Conservation (phyloP, 73 alveolate genomes). For the Diophrys appendiculata region DNA sequence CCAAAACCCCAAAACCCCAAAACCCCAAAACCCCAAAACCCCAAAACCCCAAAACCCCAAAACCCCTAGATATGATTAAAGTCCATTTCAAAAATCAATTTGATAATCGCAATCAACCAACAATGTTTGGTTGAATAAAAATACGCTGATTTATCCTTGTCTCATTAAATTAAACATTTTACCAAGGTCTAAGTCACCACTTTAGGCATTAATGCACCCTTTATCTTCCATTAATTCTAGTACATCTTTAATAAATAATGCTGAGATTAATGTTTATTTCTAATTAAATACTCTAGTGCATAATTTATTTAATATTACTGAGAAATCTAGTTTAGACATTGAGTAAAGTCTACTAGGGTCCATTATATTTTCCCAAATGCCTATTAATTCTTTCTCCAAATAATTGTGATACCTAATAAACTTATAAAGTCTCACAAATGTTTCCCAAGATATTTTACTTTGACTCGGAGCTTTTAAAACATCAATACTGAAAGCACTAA, state of each 20-base stretch:
- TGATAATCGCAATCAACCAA: neutral
- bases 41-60: too few relatives aligned
- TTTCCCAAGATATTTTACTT: neutral
- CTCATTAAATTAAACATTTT: neutral
- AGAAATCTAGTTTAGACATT: neutral
- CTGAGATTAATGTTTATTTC: neutral
- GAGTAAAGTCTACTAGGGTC: neutral
- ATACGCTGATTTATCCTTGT: neutral
- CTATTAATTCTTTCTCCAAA: neutral
- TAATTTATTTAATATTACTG: neutral
- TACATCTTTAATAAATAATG: neutral
- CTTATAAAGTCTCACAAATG: neutral
- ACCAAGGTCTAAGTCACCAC: neutral
- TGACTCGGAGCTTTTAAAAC: neutral
- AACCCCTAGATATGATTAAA: too few relatives aligned
- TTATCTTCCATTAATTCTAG: neutral
- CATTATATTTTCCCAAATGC: neutral
- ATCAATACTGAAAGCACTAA: neutral
- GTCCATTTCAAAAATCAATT: too few relatives aligned
- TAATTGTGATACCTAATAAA: neutral
- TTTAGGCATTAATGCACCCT: neutral
- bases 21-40: too few relatives aligned
- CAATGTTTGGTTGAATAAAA: neutral
- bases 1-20: too few relatives aligned
- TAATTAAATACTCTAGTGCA: neutral